Evolutionary conservation across 208 protist species (phyloP), one percentile per base, ranked within the genome.

Genomic region (Lotmaria passim): DNA sequence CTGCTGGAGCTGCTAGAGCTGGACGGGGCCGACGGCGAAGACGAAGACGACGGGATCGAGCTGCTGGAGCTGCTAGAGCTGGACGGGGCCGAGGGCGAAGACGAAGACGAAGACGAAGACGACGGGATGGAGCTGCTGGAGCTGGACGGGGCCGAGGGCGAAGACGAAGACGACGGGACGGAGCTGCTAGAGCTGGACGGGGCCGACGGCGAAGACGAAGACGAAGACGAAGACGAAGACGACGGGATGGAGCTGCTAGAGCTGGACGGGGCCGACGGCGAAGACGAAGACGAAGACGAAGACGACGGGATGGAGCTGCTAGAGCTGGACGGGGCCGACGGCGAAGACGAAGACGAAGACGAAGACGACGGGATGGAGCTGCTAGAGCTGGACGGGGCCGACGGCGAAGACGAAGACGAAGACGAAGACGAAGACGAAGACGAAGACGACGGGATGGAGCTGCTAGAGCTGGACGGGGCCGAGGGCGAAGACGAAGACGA

Each of bases 111-210:
- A 34, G 14, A 57, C 50, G 48, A 33, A 0, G 24, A 31, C 48
- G 19, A 23, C 0, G 44, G n/a, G 14, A 19, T n/a, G n/a, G n/a
- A n/a, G n/a, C n/a, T n/a, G n/a, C n/a, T n/a, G n/a, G n/a, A 50
- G 48, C 10, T 38, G 51, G 19, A 68, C 36, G 38, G 14, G 30
- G 23, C 12, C 26, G 19, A 26, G 34, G 26, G 36, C 47, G 19
- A 39, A 1, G 15, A 59, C 34, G 0, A 47, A 34, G 14, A 57
- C 50, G 48, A 33, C 0, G 44, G n/a, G 14, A 19, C n/a, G n/a
- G n/a, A n/a, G n/a, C n/a, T n/a, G n/a, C n/a, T n/a, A n/a, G n/a
- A 50, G 48, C 10, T 38, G 51, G 19, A 68, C 36, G 38, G 14
- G 30, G 23, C 12, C 26, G 19, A 26, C 48, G 26, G 36, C 47